Evolutionary conservation across 805 yeast genomes (phyloP).

Genomic region (Yamadazyma ubonensis): DNA sequence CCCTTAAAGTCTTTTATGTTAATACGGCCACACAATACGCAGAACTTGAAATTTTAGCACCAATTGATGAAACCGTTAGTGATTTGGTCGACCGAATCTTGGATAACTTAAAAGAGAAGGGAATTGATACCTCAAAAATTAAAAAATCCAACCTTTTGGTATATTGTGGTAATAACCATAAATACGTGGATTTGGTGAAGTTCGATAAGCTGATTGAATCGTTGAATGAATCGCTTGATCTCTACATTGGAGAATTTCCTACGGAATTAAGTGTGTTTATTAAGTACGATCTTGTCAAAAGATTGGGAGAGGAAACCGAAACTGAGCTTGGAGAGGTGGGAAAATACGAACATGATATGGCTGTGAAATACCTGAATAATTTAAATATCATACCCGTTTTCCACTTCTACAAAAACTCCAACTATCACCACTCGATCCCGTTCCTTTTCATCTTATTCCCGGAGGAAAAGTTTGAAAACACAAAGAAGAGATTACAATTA

Average conservation of each 20-base stretch:
- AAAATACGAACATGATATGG: constrained; percentile 23
- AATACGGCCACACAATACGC: constrained; percentile 63
- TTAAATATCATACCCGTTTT: constrained; percentile 59
- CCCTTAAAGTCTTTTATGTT: constrained; percentile 69
- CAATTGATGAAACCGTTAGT: constrained; percentile 54
- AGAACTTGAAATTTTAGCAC: constrained; percentile 65
- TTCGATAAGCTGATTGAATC: constrained; percentile 37
- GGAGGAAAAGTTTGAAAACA: constrained; percentile 60
- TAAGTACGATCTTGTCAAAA: constrained; percentile 30
- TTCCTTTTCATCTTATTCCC: constrained; percentile 72
- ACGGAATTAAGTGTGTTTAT: constrained; percentile 40
- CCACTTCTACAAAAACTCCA: constrained; percentile 73
- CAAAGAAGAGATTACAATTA: constrained; percentile 65
- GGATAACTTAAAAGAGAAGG: constrained; percentile 47
- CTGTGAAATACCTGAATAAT: constrained; percentile 25
- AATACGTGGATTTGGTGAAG: constrained; percentile 36
- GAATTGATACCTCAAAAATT: constrained; percentile 17
- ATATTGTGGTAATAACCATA: constrained; percentile 53
- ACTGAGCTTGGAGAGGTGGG: constrained; percentile 16
- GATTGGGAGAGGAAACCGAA: constrained; percentile 20
- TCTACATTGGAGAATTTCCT: constrained; percentile 44
- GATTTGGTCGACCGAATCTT: constrained; percentile 55
- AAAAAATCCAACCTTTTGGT: constrained; percentile 45
- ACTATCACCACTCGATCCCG: constrained; percentile 76
- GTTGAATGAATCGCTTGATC: constrained; percentile 33